Base-by-base conservation (phyloP, 176 grass and related monocot species). In the Lolium multiflorum region DNA sequence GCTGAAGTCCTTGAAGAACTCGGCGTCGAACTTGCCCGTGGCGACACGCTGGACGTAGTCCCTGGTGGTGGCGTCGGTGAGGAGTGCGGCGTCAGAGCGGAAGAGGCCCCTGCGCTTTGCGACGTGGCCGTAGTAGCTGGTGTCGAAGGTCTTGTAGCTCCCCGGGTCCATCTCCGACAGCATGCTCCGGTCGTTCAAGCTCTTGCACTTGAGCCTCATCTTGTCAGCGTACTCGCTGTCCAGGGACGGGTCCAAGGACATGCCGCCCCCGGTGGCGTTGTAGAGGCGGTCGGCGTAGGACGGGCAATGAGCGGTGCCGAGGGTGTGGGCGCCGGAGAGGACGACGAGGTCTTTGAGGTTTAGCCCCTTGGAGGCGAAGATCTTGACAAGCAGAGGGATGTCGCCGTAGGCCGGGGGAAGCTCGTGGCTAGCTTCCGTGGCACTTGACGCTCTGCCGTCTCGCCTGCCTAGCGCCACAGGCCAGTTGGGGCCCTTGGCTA, bases 1-100 rank as follows among this genome's bases (percentile, higher is more conserved):
- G 20, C 78, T 71, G 78, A 87, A 87, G 26, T 70, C 85, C 31
- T 28, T 74, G 15, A 75, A 75, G 72, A 75, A 75, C 21, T 52
- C 48, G 25, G 14, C 15, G 15, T 76, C 73, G 48, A 54, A 76
- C 28, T 76, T 80, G 11, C 74, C 71, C 0, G 79, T 63, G 1
- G 71, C 71, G 35, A 76, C 2, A 11, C 54, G 51, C 54, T 78
- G 76, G 18, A 58, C 76, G 15, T 76, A 76, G 24, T 68, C 65
- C 7, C 1, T 71, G 38, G 68, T 46, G 68, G 39, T 21, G 38
- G 0, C 10, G 39, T 71, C 68, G 18, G 39, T 21, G 9, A 71
- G 38, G 68, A 71, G 68, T 0, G 68, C 68, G 0, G 68, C 4
- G 68, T 71, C 68, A 20, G 68, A 71, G 68, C 68, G 68, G 39